Percentiles rank a stretch among this genome's conserved stretches.
Conservation (phyloP, 257 asterid species). For the Plantago major region DNA sequence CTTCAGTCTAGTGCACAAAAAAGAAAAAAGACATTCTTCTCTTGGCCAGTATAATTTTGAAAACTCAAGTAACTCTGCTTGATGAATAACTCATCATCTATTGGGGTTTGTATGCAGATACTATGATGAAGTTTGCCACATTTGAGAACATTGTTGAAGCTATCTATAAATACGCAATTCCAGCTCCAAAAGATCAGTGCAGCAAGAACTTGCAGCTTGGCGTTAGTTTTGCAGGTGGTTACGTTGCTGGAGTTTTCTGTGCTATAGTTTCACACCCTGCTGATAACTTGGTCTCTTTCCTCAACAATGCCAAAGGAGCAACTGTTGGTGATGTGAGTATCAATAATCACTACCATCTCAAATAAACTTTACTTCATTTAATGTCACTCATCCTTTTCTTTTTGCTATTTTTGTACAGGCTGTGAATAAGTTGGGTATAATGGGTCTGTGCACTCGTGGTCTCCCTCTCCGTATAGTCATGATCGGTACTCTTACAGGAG, state of each 20-base stretch:
- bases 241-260: constrained; percentile 69
- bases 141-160: constrained; percentile 73
- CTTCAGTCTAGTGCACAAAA: too few species aligned
- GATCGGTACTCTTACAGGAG: constrained; percentile 72
- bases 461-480: constrained; percentile 76
- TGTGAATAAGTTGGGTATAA: constrained; percentile 48
- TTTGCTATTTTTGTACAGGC: constrained; percentile 30
- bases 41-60: not conserved
- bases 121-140: constrained; percentile 91
- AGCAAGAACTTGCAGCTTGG: constrained; percentile 66
- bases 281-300: constrained; percentile 80
- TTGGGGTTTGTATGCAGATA: constrained; percentile 39
- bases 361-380: not conserved
- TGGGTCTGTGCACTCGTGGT: constrained; percentile 62
- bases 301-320: constrained; percentile 85
- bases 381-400: not conserved
- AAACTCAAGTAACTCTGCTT: not conserved
- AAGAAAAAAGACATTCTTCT: too few species aligned
- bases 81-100: constrained; percentile 1
- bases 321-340: constrained; percentile 61
- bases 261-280: constrained; percentile 82
- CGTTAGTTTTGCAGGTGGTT: constrained; percentile 73
- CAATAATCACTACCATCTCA: not conserved
- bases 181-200: constrained; percentile 71
- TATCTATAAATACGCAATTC: constrained; percentile 61